A percentile compares a stretch with the other conserved stretches of the same genome.
Conservation (phyloP, 2,329 filamentous ascomycete species). For the Monilinia fructicola region DNA sequence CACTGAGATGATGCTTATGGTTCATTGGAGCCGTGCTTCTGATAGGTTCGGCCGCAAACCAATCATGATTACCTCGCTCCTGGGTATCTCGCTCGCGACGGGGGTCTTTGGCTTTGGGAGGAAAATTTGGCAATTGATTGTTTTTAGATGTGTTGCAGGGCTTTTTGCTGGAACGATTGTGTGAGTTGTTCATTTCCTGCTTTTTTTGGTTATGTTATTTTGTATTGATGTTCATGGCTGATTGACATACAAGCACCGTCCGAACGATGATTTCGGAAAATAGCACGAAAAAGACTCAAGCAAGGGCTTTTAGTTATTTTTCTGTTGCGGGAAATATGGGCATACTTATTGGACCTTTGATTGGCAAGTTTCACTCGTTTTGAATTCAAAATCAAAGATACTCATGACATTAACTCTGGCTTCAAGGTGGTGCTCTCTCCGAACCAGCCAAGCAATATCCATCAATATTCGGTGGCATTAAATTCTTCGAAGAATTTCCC, state of each 20-base stretch:
- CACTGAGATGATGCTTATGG: conserved; percentile 76
- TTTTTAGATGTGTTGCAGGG: conserved; percentile 69
- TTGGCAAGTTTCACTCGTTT: conserved; percentile 42
- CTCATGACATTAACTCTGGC: conserved; percentile 33
- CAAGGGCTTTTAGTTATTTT: conserved; percentile 72
- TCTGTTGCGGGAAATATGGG: conserved; percentile 74
- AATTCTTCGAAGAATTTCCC: conserved; percentile 63
- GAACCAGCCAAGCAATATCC: conserved; percentile 66
- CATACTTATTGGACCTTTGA: conserved; percentile 64
- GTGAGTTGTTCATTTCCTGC: conserved; percentile 37
- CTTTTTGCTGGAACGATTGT: conserved; percentile 73
- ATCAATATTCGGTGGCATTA: conserved; percentile 51
- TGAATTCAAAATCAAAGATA: conserved; percentile 26
- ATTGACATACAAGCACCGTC: conserved; percentile 49
- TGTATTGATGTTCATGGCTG: neutral
- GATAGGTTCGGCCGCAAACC: conserved; percentile 73
- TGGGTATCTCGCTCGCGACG: conserved; percentile 61
- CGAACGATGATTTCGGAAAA: conserved; percentile 76
- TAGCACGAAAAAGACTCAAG: conserved; percentile 68
- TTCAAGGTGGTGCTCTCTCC: conserved; percentile 63
- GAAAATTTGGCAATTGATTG: conserved; percentile 70
- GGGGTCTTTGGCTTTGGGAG: conserved; percentile 67
- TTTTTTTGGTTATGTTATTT: neutral
- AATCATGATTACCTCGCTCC: conserved; percentile 64
- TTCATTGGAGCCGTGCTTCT: conserved; percentile 67